Evolutionary conservation across 139 green algal genomes (phyloP), one percentile per base, ranked within the genome.

Genomic region (Chlamydomonas incerta): DNA sequence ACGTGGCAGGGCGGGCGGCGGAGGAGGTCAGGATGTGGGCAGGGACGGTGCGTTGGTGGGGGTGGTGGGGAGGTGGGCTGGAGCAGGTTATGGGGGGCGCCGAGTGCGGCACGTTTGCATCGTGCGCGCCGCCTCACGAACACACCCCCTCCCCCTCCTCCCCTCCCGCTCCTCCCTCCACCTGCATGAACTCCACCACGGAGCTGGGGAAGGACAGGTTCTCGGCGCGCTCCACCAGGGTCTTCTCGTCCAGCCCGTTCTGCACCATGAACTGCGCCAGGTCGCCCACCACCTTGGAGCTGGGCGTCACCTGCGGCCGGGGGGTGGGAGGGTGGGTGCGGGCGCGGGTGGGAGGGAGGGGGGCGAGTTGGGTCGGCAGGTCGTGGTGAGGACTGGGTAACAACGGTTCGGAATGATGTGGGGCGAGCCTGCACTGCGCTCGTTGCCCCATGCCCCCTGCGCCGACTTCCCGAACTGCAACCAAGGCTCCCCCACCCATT

Each of bases 211-310:
- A 95, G 17, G 90, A 95, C 26, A 99, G 92, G 72, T 87, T 71
- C 37, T 94, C 93, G 9, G 96, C 96, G 74, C 91, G 89, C 46
- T 96, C 94, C 72, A 99, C 93, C 37, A 99, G 80, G 18, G 37
- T 80, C 35, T 92, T 41, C 75, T 97, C 95, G 68, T 95, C 92
- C 23, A 98, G 90, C 50, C 96, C 88, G 82, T 98, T 98, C 87
- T 96, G 90, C 65, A 99, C 97, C 93, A 99, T 98, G 92, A 98
- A 99, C 92, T 98, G 96, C 9, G 97, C 97, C 72, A 99, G 91
- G 87, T 99, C 97, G 62, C 97, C 97, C 37, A 99, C 97, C 34
- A 90, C 86, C 87, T 93, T 93, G 81, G 50, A 81, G 84, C 72
- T 85, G 81, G 87, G 90, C 26, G 90, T 93, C 37, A 91, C 87